Evolutionary conservation across 2,329 filamentous ascomycete species (phyloP).

Genomic region (Macrophomina pseudophaseolina): DNA sequence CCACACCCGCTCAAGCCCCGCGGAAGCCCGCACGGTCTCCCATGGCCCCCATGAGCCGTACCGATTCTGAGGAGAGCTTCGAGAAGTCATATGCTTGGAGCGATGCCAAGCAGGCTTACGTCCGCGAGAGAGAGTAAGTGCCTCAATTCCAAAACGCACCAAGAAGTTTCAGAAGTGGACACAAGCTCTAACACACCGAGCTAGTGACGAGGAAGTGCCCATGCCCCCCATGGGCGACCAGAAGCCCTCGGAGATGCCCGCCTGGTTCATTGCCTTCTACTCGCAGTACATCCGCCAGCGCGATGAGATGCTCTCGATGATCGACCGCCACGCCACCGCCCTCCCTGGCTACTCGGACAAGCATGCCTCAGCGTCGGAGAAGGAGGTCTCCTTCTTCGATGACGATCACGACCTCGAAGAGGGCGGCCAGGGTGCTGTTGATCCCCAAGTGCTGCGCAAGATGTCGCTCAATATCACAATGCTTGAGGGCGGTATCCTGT

Average conservation of each 20-base stretch:
- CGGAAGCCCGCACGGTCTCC: neutral
- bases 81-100: slow-evolving; percentile 43
- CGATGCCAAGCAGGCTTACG: slow-evolving; percentile 41
- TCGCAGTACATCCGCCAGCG: slow-evolving; percentile 67
- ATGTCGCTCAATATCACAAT: slow-evolving; percentile 48
- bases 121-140: slow-evolving; percentile 36
- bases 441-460: slow-evolving; percentile 46
- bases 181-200: slow-evolving; percentile 30
- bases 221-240: slow-evolving; percentile 35
- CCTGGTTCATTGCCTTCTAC: slow-evolving; percentile 68
- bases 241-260: slow-evolving; percentile 57
- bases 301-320: slow-evolving; percentile 62
- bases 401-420: slow-evolving; percentile 33
- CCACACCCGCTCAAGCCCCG: neutral
- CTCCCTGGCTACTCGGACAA: slow-evolving; percentile 41
- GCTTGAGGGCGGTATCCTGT: slow-evolving; percentile 77
- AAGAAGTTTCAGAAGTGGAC: neutral
- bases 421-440: slow-evolving; percentile 35
- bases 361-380: slow-evolving; percentile 31
- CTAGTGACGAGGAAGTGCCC: slow-evolving; percentile 37
- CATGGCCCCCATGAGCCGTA: slow-evolving; percentile 11
- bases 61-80: slow-evolving; percentile 39
- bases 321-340: slow-evolving; percentile 47
- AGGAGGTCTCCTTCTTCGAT: slow-evolving; percentile 43
- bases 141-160: neutral